A percentile compares a stretch with the other conserved stretches of the same genome.
Evolutionary conservation across 2,329 filamentous ascomycete genomes (phyloP).

Genomic region (Zasmidium angulare): DNA sequence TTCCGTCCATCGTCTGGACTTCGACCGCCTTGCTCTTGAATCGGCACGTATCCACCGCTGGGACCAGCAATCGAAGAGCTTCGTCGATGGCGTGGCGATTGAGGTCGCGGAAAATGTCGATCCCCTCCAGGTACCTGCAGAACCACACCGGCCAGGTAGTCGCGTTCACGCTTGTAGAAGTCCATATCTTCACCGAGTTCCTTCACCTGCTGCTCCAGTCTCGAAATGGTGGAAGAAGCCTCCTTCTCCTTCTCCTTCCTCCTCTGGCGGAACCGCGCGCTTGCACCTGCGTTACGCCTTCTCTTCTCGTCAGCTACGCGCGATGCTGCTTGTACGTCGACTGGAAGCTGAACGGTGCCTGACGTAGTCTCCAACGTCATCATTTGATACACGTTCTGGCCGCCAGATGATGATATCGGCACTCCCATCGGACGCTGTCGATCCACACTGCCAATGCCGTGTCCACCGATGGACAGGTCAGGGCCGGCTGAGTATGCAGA

Average conservation of each 20-base stretch:
- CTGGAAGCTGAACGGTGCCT: constrained; percentile 61
- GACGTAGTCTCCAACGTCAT: constrained; percentile 55
- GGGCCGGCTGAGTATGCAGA: constrained; percentile 15
- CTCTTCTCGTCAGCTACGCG: constrained; percentile 82
- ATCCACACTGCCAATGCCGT: constrained; percentile 12
- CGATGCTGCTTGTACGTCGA: constrained; percentile 79
- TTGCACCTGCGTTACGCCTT: constrained; percentile 80
- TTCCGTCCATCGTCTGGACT: constrained; percentile 31
- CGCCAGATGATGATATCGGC: constrained; percentile 45
- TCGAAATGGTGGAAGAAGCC: constrained; percentile 66
- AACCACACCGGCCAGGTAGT: constrained; percentile 68
- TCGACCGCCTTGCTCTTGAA: constrained; percentile 22
- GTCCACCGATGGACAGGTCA: constrained; percentile 11
- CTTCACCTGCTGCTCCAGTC: constrained; percentile 66
- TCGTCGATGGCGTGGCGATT: constrained; percentile 41
- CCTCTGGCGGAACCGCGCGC: constrained; percentile 75
- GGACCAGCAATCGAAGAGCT: constrained; percentile 16
- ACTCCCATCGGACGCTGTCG: constrained; percentile 41
- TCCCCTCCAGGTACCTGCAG: constrained; percentile 57
- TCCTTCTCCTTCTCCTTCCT: constrained; percentile 81
- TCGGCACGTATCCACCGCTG: constrained; percentile 20
- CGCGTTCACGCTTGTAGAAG: constrained; percentile 71
- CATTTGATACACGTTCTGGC: constrained; percentile 51
- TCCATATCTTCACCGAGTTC: constrained; percentile 69
- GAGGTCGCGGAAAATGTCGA: constrained; percentile 45